These are phyloP conservation scores for Przewalskia tangutica DNA, from an alignment of 257 asterid genomes.

Conservation along the genomic window DNA sequence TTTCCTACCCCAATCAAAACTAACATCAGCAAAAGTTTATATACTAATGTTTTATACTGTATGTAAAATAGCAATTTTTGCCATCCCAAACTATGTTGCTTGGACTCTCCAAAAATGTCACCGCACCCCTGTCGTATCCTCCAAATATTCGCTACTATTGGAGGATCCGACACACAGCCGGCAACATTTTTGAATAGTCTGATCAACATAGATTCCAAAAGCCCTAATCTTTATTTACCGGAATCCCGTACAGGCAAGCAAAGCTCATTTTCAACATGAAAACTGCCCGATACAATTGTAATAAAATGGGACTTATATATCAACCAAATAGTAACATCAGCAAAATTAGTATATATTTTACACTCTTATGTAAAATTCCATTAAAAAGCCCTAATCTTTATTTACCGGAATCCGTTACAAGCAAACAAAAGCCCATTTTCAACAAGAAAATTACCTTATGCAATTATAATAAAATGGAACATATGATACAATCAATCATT, in stretches of 20 bases:
- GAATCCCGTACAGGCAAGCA: not conserved
- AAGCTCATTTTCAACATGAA: not conserved
- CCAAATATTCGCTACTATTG: no score
- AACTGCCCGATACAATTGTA: not conserved
- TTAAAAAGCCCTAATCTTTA: no score
- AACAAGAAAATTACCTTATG: not conserved
- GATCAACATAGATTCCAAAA: not conserved
- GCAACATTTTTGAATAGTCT: no score
- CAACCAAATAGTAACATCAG: no score
- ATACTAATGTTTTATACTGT: not conserved
- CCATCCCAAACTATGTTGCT: not conserved
- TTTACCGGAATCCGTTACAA: no score
- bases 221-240: not conserved
- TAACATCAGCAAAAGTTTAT: constrained; percentile 6
- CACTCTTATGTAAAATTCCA: no score
- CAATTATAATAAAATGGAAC: not conserved
- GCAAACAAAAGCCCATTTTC: not conserved
- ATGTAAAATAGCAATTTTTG: not conserved
- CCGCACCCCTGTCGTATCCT: no score
- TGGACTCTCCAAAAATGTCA: no score
- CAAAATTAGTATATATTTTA: no score
- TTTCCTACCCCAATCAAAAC: constrained; percentile 45
- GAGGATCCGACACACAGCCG: no score
- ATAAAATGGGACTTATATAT: not conserved
- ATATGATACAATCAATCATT: not conserved